These are phyloP conservation scores for Bertia moriformis DNA, from an alignment of 2,329 filamentous ascomycete genomes.

Conservation along the genomic window DNA sequence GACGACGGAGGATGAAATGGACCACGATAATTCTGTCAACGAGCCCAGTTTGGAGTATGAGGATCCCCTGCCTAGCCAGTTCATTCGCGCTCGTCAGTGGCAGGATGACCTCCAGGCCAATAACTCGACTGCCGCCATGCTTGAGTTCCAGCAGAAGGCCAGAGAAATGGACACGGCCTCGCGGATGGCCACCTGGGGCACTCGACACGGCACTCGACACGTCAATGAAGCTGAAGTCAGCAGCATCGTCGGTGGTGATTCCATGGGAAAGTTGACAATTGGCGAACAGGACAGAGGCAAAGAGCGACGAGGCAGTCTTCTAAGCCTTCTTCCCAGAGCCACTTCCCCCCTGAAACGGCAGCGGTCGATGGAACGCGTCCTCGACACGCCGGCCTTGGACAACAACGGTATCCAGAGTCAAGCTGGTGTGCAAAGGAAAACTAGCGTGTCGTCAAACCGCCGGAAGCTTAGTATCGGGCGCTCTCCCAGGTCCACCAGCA, in stretches of 20 bases:
- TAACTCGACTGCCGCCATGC: constrained; percentile 37
- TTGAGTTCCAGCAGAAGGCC: constrained; percentile 32
- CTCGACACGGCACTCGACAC: constrained; percentile 55
- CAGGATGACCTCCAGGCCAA: constrained; percentile 30
- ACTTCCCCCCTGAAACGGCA: too few relatives aligned
- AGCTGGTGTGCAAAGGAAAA: too few relatives aligned
- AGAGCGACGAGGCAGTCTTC: constrained; percentile 23
- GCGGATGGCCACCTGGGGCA: constrained; percentile 54
- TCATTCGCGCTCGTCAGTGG: constrained; percentile 29
- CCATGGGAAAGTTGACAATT: constrained; percentile 48
- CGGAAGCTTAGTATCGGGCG: constrained; percentile 9
- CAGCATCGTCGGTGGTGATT: constrained; percentile 43
- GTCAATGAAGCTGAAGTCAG: constrained; percentile 44
- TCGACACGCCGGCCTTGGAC: too few relatives aligned
- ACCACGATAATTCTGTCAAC: too few relatives aligned
- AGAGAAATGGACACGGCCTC: constrained; percentile 41
- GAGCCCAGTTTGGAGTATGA: constrained; percentile 21
- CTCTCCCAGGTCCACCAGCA: constrained; percentile 18
- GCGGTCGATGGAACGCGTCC: too few relatives aligned
- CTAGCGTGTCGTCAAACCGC: too few relatives aligned
- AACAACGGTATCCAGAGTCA: too few relatives aligned
- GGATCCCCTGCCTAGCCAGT: constrained; percentile 33
- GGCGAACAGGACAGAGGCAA: constrained; percentile 32
- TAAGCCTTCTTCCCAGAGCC: too few relatives aligned
- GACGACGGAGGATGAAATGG: too few relatives aligned